phyloP scores from a whole-genome alignment of 352 stramenopile species.

The Aphanomyces cochlioides region DNA sequence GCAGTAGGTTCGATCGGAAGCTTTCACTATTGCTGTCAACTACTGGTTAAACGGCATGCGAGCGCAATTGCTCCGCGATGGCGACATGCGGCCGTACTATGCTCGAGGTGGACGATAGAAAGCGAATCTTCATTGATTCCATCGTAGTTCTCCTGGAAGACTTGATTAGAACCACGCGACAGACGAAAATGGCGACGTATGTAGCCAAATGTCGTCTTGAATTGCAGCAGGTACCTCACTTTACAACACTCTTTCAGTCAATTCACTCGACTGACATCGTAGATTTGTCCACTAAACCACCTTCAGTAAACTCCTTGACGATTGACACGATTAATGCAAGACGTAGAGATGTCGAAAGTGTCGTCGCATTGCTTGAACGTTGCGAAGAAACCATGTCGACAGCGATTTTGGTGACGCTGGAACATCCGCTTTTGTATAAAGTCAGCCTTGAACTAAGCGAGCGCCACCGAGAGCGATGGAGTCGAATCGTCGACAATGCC shows the following conservation, averaged over 20 bases:
- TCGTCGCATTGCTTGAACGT: background rate
- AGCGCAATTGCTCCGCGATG: conserved; percentile 44
- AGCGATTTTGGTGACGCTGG: conserved; percentile 33
- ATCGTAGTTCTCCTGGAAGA: conserved; percentile 50
- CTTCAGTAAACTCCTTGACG: background rate
- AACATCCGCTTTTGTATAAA: background rate
- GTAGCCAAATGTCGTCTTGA: background rate
- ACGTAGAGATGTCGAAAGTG: background rate
- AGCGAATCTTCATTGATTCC: background rate
- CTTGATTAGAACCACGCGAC: conserved; percentile 33
- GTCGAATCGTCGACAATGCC: conserved; percentile 34
- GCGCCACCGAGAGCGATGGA: too few relatives aligned
- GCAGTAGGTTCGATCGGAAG: conserved; percentile 53
- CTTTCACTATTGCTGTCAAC: conserved; percentile 75
- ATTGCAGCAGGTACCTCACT: background rate
- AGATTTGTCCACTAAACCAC: background rate
- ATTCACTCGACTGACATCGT: background rate
- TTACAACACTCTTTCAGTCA: background rate
- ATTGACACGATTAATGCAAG: background rate
- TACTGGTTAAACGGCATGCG: conserved; percentile 76
- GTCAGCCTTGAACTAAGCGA: conserved; percentile 32
- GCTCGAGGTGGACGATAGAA: conserved; percentile 31
- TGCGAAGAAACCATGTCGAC: conserved; percentile 4
- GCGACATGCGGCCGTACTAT: conserved; percentile 57
- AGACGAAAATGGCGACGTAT: background rate